Percentiles rank a stretch among this genome's conserved stretches.
Conservation (phyloP, 1,284 basidiomycete genomes). For the Trichosporon sp. region DNA sequence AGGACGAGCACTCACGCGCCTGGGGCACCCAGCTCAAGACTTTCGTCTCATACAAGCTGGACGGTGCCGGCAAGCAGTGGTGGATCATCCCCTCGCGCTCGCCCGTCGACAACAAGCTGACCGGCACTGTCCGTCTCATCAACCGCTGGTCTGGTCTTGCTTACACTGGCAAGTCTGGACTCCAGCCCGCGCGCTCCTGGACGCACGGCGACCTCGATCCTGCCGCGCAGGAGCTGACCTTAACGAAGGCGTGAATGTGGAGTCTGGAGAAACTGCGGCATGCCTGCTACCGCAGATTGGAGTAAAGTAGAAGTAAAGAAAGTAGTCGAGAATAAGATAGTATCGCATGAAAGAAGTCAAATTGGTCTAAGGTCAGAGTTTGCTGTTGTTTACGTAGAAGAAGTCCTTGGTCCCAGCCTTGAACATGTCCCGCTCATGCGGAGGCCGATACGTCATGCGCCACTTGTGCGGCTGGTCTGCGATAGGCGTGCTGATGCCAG, state of each 20-base stretch:
- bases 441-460: neutral
- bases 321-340: too few species aligned
- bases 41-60: neutral
- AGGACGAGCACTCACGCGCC: neutral
- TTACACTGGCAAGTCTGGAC: neutral
- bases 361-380: too few species aligned
- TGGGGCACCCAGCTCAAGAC: neutral
- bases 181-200: neutral
- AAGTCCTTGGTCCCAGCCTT: neutral
- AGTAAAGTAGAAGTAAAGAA: too few species aligned
- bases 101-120: neutral
- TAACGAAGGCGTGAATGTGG: neutral
- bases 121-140: constrained; percentile 6
- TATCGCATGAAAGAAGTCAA: too few species aligned
- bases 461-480: neutral
- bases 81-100: constrained; percentile 11
- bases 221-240: neutral
- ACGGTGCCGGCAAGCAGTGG: constrained; percentile 10
- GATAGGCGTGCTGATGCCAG: neutral
- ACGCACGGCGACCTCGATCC: neutral
- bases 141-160: constrained; percentile 14
- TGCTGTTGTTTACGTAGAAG: neutral
- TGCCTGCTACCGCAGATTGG: too few species aligned
- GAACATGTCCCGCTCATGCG: neutral
- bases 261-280: too few species aligned